Conservation (phyloP, 2,329 filamentous ascomycete genomes). For the Diaporthe citrichinensis region DNA sequence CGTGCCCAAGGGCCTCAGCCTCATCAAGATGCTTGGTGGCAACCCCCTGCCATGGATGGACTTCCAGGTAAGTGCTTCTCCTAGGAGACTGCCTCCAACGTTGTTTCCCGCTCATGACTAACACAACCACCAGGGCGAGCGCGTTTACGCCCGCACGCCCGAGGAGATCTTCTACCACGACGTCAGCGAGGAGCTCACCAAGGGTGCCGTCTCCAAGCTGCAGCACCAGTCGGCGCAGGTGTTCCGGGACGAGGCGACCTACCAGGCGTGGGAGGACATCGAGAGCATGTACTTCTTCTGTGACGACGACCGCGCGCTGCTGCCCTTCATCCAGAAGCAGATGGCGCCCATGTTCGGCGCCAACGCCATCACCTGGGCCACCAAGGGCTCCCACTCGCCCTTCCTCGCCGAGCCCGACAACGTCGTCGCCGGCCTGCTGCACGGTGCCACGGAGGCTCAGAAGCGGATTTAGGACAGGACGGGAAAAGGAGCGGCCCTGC, state of each 20-base stretch:
- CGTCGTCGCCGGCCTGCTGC: constrained; percentile 36
- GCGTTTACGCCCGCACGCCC: constrained; percentile 39
- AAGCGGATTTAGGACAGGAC: constrained; percentile 21
- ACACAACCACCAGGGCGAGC: constrained; percentile 36
- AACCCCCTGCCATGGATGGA: constrained; percentile 47
- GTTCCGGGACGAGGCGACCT: constrained; percentile 42
- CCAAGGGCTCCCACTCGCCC: constrained; percentile 42
- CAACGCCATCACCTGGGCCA: constrained; percentile 35
- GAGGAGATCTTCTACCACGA: constrained; percentile 45
- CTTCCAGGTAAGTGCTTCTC: constrained; percentile 32
- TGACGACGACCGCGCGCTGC: constrained; percentile 43
- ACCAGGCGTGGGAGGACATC: constrained; percentile 45
- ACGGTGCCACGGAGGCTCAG: constrained; percentile 34
- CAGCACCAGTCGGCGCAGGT: constrained; percentile 43
- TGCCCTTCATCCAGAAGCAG: constrained; percentile 38
- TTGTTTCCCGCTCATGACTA: background rate
- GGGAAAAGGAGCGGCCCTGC: background rate
- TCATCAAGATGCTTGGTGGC: constrained; percentile 45
- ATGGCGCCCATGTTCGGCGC: constrained; percentile 38
- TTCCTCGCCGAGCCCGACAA: constrained; percentile 42
- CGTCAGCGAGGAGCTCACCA: constrained; percentile 38
- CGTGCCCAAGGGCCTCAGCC: constrained; percentile 43
- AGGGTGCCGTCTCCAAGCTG: constrained; percentile 40
- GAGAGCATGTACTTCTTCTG: constrained; percentile 44
- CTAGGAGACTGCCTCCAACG: no score